Conservation (phyloP, 331 rosid genomes). For the Pyrus hybrid region DNA sequence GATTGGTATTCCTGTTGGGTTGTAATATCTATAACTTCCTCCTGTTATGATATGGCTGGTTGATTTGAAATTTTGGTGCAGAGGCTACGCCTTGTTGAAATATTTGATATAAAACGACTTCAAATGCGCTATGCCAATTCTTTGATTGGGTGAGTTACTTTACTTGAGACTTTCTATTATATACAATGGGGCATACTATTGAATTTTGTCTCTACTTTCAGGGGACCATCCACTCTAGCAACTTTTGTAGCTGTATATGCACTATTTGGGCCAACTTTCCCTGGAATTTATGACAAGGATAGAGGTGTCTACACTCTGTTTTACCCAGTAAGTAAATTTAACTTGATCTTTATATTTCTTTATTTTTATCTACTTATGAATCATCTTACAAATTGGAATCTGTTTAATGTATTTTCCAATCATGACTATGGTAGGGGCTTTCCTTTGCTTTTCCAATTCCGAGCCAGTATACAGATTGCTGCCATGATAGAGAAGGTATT, state of each 20-base stretch:
- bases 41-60: background rate
- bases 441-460: slow-evolving; percentile 99
- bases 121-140: slow-evolving; percentile 93
- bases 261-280: slow-evolving; percentile 91
- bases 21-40: background rate
- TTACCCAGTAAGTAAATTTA: slow-evolving; percentile 63
- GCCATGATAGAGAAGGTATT: slow-evolving; percentile 86
- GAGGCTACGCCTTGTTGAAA: slow-evolving; percentile 95
- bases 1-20: background rate
- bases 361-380: background rate
- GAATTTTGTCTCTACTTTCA: slow-evolving; percentile 23
- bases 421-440: slow-evolving; percentile 55
- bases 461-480: slow-evolving; percentile 78
- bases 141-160: slow-evolving; percentile 68
- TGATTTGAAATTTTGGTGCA: slow-evolving; percentile 18
- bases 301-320: slow-evolving; percentile 86
- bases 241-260: slow-evolving; percentile 94
- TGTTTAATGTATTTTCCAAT: slow-evolving; percentile 11
- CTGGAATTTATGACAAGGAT: slow-evolving; percentile 77
- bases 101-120: slow-evolving; percentile 87
- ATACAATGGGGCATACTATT: background rate
- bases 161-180: background rate
- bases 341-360: background rate
- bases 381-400: slow-evolving; percentile 4
- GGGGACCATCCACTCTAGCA: slow-evolving; percentile 84